Percentiles rank a stretch among this genome's conserved stretches.
Evolutionary conservation across 2,329 filamentous ascomycete genomes (phyloP).

Genomic region (Fusarium sp.): DNA sequence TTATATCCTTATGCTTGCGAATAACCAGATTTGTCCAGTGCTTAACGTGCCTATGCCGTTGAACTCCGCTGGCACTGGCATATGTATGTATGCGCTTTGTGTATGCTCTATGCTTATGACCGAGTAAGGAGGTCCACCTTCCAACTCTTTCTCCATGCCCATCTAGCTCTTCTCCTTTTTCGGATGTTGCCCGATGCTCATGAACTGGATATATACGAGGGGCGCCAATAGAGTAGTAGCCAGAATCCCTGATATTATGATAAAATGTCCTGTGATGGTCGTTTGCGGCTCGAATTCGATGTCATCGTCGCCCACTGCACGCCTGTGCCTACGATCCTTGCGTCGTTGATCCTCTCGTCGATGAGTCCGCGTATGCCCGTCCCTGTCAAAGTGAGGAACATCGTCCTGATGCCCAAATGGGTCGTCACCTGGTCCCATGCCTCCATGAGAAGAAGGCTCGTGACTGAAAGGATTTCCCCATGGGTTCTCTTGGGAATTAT

Average conservation of each 20-base stretch:
- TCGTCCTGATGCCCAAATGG: constrained; percentile 63
- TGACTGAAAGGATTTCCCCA: constrained; percentile 43
- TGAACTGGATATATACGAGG: constrained; percentile 56
- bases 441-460: constrained; percentile 49
- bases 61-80: constrained; percentile 1
- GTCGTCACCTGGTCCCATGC: constrained; percentile 71
- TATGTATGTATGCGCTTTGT: background rate
- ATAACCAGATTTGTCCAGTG: background rate
- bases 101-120: background rate
- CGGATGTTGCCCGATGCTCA: constrained; percentile 49
- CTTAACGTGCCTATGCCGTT: background rate
- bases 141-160: background rate
- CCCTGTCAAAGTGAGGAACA: constrained; percentile 83
- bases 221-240: constrained; percentile 61
- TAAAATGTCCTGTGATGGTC: constrained; percentile 60
- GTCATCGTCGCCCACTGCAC: constrained; percentile 56
- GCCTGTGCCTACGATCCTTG: constrained; percentile 51
- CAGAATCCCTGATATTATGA: constrained; percentile 63
- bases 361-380: constrained; percentile 80
- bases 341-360: constrained; percentile 67
- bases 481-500: constrained; percentile 30
- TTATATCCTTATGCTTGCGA: background rate
- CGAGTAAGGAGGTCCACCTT: background rate
- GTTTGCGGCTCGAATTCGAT: constrained; percentile 58
- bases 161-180: constrained; percentile 43